Evolutionary conservation across 345 rosid genomes (phyloP).

Genomic region (Acer campestre): DNA sequence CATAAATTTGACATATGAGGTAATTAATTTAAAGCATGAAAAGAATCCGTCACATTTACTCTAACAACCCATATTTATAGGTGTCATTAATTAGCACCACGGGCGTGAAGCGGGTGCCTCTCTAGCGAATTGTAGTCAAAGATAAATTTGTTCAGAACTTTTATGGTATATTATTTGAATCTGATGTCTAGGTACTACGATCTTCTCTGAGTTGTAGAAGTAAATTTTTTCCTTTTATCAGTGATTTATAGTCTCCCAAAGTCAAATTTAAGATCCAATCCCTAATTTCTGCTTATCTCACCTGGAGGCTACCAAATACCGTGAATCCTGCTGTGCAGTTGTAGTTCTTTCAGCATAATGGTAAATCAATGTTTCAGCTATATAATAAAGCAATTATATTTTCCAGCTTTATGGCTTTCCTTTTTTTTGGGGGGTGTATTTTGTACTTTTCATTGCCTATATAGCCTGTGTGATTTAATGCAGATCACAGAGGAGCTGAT

Average conservation of each 20-base stretch:
- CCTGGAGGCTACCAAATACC: background rate
- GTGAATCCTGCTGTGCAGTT: background rate
- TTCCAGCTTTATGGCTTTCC: slow-evolving; percentile 5
- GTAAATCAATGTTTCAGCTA: slow-evolving; percentile 6
- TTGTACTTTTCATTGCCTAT: slow-evolving; percentile 4
- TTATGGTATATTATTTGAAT: background rate
- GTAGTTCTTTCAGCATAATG: slow-evolving; percentile 12
- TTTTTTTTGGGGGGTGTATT: background rate
- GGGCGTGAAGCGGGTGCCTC: background rate
- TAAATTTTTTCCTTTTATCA: background rate
- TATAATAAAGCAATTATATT: slow-evolving; percentile 3
- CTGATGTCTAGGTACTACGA: background rate
- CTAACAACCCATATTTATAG: slow-evolving; percentile 6
- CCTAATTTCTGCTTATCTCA: slow-evolving; percentile 1
- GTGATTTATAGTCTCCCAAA: slow-evolving; percentile 1
- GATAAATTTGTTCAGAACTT: background rate
- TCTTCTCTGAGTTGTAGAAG: background rate
- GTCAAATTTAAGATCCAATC: background rate
- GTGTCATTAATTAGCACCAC: background rate
- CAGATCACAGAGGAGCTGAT: slow-evolving; percentile 29
- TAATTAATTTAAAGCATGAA: background rate
- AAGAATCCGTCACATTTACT: background rate
- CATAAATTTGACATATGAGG: slow-evolving; percentile 1
- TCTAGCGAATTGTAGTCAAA: background rate
- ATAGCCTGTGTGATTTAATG: slow-evolving; percentile 15